Conservation (phyloP, 371 early-diverging fungal genomes). For the Conidiobolus incongruus region DNA sequence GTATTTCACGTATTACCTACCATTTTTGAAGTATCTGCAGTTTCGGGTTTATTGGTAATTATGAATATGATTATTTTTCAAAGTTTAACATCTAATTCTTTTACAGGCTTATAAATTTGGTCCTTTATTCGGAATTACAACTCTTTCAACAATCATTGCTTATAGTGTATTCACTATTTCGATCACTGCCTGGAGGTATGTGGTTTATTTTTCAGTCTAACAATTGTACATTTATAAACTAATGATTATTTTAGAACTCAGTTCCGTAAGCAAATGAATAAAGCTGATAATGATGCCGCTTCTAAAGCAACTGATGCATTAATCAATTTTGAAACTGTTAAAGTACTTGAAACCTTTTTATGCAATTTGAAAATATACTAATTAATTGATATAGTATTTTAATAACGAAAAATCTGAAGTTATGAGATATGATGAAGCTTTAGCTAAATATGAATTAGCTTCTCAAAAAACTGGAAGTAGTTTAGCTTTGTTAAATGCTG, state of each 20-base stretch:
- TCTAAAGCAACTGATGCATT: conserved; percentile 79
- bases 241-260: conserved; percentile 27
- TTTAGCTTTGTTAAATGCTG: conserved; percentile 74
- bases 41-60: conserved; percentile 65
- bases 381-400: conserved; percentile 30
- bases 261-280: conserved; percentile 73
- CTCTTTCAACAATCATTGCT: conserved; percentile 57
- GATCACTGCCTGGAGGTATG: conserved; percentile 59
- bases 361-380: not conserved
- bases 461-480: conserved; percentile 76
- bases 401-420: conserved; percentile 76
- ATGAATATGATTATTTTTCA: not conserved
- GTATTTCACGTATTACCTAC: conserved; percentile 89
- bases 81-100: not conserved
- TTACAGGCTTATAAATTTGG: conserved; percentile 59
- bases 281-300: conserved; percentile 84
- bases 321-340: conserved; percentile 87
- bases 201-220: not conserved
- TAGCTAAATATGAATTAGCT: conserved; percentile 71
- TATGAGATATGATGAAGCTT: conserved; percentile 55
- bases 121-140: conserved; percentile 55
- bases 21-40: conserved; percentile 79
- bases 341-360: conserved; percentile 17
- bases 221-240: not conserved
- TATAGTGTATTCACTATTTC: conserved; percentile 75